Evolutionary conservation across 371 early-diverging fungal species (phyloP).

Genomic region (Syncephalastrum monosporum): DNA sequence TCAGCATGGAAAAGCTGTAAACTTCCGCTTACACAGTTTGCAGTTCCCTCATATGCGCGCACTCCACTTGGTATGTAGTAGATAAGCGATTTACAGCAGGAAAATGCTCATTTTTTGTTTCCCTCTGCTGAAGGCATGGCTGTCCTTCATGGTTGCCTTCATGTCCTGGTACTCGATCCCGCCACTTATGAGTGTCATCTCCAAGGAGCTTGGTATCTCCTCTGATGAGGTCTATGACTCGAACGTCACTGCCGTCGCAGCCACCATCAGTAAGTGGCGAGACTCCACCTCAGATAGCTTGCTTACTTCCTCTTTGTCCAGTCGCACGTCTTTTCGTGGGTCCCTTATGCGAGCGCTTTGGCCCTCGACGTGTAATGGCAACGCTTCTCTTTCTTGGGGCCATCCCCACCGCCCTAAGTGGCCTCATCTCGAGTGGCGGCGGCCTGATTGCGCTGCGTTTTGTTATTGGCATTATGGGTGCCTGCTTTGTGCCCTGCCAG

Average conservation of each 20-base stretch:
- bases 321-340: constrained; percentile 42
- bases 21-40: constrained; percentile 16
- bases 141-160: constrained; percentile 37
- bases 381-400: constrained; percentile 47
- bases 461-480: constrained; percentile 59
- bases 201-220: constrained; percentile 17
- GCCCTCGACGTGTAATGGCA: constrained; percentile 55
- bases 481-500: constrained; percentile 71
- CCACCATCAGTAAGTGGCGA: constrained; percentile 28
- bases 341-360: constrained; percentile 53
- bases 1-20: constrained; percentile 25
- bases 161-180: constrained; percentile 63
- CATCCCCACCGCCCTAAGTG: constrained; percentile 46
- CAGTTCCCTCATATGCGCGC: constrained; percentile 22
- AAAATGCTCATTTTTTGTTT: constrained; percentile 2
- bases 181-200: constrained; percentile 40
- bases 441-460: constrained; percentile 44
- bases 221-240: constrained; percentile 22
- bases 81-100: not conserved
- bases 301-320: constrained; percentile 11
- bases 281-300: too few species aligned
- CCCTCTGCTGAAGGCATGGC: constrained; percentile 24
- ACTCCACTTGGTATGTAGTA: constrained; percentile 17
- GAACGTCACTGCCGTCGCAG: constrained; percentile 35
- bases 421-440: constrained; percentile 33